phyloP scores from a whole-genome alignment of 2,329 filamentous ascomycete genomes.

The Pseudopithomyces maydicus region DNA sequence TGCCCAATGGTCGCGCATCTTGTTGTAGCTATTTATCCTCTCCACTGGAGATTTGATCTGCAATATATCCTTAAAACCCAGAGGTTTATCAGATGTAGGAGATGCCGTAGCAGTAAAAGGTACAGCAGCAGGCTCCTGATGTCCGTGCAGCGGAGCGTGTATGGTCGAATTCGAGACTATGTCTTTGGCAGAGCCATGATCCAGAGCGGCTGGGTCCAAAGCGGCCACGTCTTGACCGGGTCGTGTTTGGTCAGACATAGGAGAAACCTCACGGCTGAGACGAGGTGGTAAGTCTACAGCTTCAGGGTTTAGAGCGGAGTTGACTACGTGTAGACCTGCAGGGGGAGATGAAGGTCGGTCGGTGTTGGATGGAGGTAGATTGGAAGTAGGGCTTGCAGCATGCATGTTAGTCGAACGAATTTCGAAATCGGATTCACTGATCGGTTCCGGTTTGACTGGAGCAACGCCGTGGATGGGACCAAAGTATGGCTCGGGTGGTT shows the following conservation, averaged over 20 bases:
- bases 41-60: constrained; percentile 68
- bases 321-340: constrained; percentile 50
- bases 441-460: constrained; percentile 25
- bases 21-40: constrained; percentile 74
- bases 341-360: constrained; percentile 25
- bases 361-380: constrained; percentile 17
- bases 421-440: constrained; percentile 22
- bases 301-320: constrained; percentile 44
- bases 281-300: constrained; percentile 45
- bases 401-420: constrained; percentile 20
- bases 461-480: constrained; percentile 33
- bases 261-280: constrained; percentile 28
- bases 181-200: constrained; percentile 20
- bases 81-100: constrained; percentile 41
- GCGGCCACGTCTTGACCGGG: constrained; percentile 9
- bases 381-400: constrained; percentile 17
- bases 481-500: constrained; percentile 30
- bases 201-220: background rate
- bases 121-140: constrained; percentile 21
- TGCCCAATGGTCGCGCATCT: constrained; percentile 73
- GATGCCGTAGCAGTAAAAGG: constrained; percentile 29
- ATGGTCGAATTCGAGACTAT: constrained; percentile 11
- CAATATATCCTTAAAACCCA: constrained; percentile 77
- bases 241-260: constrained; percentile 8
- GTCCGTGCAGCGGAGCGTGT: background rate